These are phyloP conservation scores for Pleurotus sapidus DNA, from an alignment of 768 basidiomycete species.

Conservation along the genomic window DNA sequence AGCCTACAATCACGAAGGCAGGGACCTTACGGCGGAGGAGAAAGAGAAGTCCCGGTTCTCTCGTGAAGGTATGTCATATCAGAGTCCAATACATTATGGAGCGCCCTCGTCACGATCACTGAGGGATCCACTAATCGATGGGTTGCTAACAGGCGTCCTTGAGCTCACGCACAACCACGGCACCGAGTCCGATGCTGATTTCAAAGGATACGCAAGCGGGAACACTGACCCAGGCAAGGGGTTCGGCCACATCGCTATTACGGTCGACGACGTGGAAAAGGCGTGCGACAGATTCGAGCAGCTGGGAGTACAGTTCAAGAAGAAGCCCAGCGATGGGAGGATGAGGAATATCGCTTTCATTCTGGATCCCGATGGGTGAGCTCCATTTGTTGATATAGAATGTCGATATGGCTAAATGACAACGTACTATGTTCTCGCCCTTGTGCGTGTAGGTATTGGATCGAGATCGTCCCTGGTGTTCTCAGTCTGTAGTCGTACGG, in stretches of 20 bases:
- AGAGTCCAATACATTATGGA: neutral
- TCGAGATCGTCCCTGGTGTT: slow-evolving; percentile 47
- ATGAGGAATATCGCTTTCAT: slow-evolving; percentile 87
- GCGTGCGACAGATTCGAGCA: slow-evolving; percentile 83
- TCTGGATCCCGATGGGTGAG: slow-evolving; percentile 80
- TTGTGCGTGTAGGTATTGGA: slow-evolving; percentile 46
- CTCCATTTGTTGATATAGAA: neutral
- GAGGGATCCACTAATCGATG: neutral
- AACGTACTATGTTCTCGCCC: neutral
- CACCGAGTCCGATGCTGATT: slow-evolving; percentile 74
- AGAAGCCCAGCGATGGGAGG: slow-evolving; percentile 78
- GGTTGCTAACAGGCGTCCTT: slow-evolving; percentile 53
- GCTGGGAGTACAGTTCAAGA: slow-evolving; percentile 84
- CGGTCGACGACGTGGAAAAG: slow-evolving; percentile 77
- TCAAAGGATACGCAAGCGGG: slow-evolving; percentile 82
- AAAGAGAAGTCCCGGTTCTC: slow-evolving; percentile 44
- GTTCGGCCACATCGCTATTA: slow-evolving; percentile 89
- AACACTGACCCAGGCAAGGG: slow-evolving; percentile 79
- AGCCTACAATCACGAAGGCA: slow-evolving; percentile 65
- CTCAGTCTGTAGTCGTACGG: slow-evolving; percentile 19
- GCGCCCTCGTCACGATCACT: neutral
- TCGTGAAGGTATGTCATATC: slow-evolving; percentile 57
- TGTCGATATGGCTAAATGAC: slow-evolving; percentile 18
- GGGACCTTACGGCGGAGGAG: slow-evolving; percentile 49
- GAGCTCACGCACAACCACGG: slow-evolving; percentile 91